Conservation (phyloP, 2,329 filamentous ascomycete species). For the Claviceps paspali region DNA sequence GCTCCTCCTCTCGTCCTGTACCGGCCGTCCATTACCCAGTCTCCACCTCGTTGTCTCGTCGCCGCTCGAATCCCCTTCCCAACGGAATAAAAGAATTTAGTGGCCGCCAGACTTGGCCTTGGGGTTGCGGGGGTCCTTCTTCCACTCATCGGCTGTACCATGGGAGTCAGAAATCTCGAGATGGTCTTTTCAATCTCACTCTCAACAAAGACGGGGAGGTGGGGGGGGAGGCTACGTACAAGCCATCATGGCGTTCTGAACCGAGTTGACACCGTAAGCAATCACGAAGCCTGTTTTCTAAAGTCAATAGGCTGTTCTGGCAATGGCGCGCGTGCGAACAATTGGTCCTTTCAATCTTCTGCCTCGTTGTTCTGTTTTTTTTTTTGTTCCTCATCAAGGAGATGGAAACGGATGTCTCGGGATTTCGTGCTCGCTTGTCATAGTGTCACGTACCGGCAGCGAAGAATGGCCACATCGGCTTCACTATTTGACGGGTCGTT, state of each 20-base stretch:
- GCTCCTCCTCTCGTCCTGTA: too few relatives aligned
- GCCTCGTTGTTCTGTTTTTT: not conserved
- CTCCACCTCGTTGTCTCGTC: slow-evolving; percentile 7
- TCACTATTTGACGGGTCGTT: slow-evolving; percentile 41
- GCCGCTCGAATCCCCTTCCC: too few relatives aligned
- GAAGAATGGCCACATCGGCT: slow-evolving; percentile 88
- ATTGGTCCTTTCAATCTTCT: not conserved
- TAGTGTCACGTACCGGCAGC: slow-evolving; percentile 61
- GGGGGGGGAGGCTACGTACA: slow-evolving; percentile 37
- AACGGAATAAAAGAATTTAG: slow-evolving; percentile 20
- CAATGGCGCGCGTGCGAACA: not conserved
- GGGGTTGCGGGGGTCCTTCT: slow-evolving; percentile 91
- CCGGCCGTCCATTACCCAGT: slow-evolving; percentile 3
- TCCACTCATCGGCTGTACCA: slow-evolving; percentile 70
- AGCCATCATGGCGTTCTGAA: slow-evolving; percentile 60
- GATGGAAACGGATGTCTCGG: too few relatives aligned
- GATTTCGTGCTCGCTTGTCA: too few relatives aligned
- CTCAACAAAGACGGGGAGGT: too few relatives aligned
- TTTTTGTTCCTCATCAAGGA: too few relatives aligned
- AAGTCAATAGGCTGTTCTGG: not conserved
- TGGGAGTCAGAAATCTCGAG: slow-evolving; percentile 13
- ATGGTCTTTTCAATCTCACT: too few relatives aligned
- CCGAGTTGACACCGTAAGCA: slow-evolving; percentile 80
- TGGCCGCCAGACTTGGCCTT: slow-evolving; percentile 33
- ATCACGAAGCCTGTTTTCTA: slow-evolving; percentile 59